Percentiles rank a stretch among this genome's conserved stretches.
Evolutionary conservation across 768 basidiomycete species (phyloP).

Genomic region (Ephemerocybe angulata): DNA sequence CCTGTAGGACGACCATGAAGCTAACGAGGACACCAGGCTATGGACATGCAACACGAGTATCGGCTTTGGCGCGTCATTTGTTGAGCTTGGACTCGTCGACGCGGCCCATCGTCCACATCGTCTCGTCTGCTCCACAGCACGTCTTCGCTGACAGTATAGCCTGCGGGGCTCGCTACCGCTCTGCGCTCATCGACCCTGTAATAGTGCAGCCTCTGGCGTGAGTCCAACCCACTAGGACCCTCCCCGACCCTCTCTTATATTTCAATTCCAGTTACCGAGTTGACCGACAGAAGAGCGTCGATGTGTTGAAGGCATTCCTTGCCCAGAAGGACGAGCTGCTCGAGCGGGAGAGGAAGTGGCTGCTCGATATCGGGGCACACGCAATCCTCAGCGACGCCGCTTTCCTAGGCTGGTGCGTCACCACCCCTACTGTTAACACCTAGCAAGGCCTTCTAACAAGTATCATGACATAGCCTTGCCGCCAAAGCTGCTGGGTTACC

Average conservation of each 20-base stretch:
- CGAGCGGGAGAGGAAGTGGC: conserved; percentile 55
- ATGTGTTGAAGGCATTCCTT: conserved; percentile 59
- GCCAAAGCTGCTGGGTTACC: conserved; percentile 64
- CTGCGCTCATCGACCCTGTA: conserved; percentile 73
- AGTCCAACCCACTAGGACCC: conserved; percentile 19
- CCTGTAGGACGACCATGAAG: background rate
- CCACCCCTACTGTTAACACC: no score
- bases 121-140: conserved; percentile 70
- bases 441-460: no score
- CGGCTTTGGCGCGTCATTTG: conserved; percentile 64
- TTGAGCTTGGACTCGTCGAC: conserved; percentile 37
- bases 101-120: conserved; percentile 53
- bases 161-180: conserved; percentile 62
- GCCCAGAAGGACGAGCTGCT: conserved; percentile 50
- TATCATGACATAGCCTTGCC: conserved; percentile 60
- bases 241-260: conserved; percentile 11
- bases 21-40: conserved; percentile 45
- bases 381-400: conserved; percentile 75
- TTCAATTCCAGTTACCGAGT: conserved; percentile 54
- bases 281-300: conserved; percentile 65
- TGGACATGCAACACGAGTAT: conserved; percentile 81
- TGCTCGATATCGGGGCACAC: conserved; percentile 45
- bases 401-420: conserved; percentile 74
- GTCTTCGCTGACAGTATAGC: conserved; percentile 66
- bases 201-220: conserved; percentile 80